Conservation (phyloP, 1,284 basidiomycete genomes). For the Austroboletus novae-zelandiae region DNA sequence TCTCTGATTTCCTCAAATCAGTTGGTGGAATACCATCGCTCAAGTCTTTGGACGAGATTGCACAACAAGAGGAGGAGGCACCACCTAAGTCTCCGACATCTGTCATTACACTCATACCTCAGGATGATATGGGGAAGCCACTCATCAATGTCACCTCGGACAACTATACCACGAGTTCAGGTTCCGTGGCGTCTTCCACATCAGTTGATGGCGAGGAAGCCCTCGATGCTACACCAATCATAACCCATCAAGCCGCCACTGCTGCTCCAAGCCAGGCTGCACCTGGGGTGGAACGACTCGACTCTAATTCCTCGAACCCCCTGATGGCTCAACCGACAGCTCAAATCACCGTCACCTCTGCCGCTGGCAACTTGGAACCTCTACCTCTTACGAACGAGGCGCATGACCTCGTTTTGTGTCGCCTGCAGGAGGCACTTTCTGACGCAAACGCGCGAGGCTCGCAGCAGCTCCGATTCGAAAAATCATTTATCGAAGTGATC, state of each 20-base stretch:
- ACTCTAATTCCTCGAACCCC: conserved; percentile 20
- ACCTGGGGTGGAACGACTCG: conserved; percentile 14
- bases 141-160: background rate
- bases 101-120: conserved; percentile 29
- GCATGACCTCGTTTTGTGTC: conserved; percentile 46
- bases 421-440: conserved; percentile 60
- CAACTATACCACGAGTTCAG: background rate
- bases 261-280: conserved; percentile 3
- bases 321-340: conserved; percentile 16
- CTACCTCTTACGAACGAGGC: conserved; percentile 37
- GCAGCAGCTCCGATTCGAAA: conserved; percentile 71
- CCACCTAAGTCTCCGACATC: conserved; percentile 23
- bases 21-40: conserved; percentile 45
- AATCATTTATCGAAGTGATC: conserved; percentile 72
- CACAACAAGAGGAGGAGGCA: conserved; percentile 33
- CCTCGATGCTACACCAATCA: conserved; percentile 13
- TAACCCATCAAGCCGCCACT: conserved; percentile 16
- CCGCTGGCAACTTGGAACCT: conserved; percentile 31
- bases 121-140: conserved; percentile 28
- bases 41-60: conserved; percentile 43
- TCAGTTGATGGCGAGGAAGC: conserved; percentile 5
- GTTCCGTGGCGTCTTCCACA: background rate
- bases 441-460: conserved; percentile 63
- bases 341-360: conserved; percentile 46
- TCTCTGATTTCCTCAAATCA: conserved; percentile 65